Conservation (phyloP, 140 eudicot genomes). For the Flaveria floridana region DNA sequence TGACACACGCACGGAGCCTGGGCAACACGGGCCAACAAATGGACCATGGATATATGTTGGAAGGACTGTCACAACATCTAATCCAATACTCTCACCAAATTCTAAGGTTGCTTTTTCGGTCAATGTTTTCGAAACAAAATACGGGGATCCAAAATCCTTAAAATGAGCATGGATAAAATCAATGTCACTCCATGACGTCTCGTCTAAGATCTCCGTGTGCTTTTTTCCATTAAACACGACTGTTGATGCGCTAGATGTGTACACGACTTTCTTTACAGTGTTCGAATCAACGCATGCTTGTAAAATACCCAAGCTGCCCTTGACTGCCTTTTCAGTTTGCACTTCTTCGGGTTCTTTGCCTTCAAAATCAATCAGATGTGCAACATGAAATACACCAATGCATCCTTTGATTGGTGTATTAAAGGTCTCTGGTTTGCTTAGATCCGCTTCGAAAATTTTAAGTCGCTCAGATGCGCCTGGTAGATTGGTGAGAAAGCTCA, state of each 20-base stretch:
- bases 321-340: slow-evolving; percentile 29
- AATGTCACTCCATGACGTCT: slow-evolving; percentile 48
- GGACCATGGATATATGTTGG: slow-evolving; percentile 55
- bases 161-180: slow-evolving; percentile 28
- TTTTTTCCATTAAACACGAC: slow-evolving; percentile 23
- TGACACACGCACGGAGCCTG: slow-evolving; percentile 40
- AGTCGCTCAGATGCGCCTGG: slow-evolving; percentile 52
- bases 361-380: slow-evolving; percentile 43
- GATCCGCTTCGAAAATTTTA: slow-evolving; percentile 41
- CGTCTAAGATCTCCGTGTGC: slow-evolving; percentile 30
- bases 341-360: slow-evolving; percentile 39
- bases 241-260: slow-evolving; percentile 44
- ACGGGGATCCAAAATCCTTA: slow-evolving; percentile 31
- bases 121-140: slow-evolving; percentile 45
- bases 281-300: slow-evolving; percentile 42
- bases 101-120: slow-evolving; percentile 42
- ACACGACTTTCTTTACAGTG: slow-evolving; percentile 46
- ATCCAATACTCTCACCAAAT: slow-evolving; percentile 40
- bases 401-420: slow-evolving; percentile 39
- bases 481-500: slow-evolving; percentile 47
- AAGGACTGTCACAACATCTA: slow-evolving; percentile 41
- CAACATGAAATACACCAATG: slow-evolving; percentile 49
- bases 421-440: slow-evolving; percentile 41
- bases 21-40: slow-evolving; percentile 38
- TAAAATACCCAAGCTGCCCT: slow-evolving; percentile 39